A percentile compares a stretch with the other conserved stretches of the same genome.
Evolutionary conservation across 495 filamentous ascomycete genomes (phyloP).

Genomic region (Oleoguttula mirabilis): DNA sequence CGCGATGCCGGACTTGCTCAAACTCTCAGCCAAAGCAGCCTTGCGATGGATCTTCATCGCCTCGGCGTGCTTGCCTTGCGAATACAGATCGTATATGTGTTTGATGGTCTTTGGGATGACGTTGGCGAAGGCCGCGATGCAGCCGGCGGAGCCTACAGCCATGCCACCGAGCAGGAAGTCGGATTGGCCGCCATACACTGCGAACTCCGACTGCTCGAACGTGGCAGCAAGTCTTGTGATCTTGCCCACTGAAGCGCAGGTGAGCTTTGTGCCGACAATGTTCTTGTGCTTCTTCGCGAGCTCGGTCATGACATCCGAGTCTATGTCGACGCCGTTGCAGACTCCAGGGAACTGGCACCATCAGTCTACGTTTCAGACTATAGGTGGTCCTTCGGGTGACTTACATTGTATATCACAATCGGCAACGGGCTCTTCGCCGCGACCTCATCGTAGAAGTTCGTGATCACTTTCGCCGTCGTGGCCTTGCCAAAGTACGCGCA

Average conservation of each 20-base stretch:
- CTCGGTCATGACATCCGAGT: slow-evolving; percentile 46
- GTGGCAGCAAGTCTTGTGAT: slow-evolving; percentile 45
- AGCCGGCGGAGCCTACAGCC: slow-evolving; percentile 48
- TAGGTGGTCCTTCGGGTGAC: neutral
- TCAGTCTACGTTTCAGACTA: neutral
- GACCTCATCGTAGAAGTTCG: slow-evolving; percentile 49
- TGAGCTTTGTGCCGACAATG: slow-evolving; percentile 56
- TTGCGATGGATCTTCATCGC: slow-evolving; percentile 45
- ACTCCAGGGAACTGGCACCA: slow-evolving; percentile 38
- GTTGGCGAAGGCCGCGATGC: slow-evolving; percentile 56
- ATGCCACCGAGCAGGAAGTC: slow-evolving; percentile 57
- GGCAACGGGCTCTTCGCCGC: slow-evolving; percentile 40
- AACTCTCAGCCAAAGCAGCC: slow-evolving; percentile 42
- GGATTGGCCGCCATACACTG: slow-evolving; percentile 55
- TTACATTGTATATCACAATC: slow-evolving; percentile 58
- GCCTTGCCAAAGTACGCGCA: slow-evolving; percentile 53
- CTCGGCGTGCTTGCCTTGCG: slow-evolving; percentile 37
- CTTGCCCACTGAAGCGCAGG: slow-evolving; percentile 58
- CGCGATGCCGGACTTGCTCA: slow-evolving; percentile 49
- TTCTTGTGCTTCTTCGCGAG: slow-evolving; percentile 41
- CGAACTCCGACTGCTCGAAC: slow-evolving; percentile 44
- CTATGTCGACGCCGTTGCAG: slow-evolving; percentile 58
- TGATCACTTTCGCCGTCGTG: slow-evolving; percentile 45
- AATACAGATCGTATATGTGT: slow-evolving; percentile 42
- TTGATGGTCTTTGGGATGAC: slow-evolving; percentile 48